Evolutionary conservation across 805 yeast species (phyloP), one percentile per base, ranked within the genome.

Genomic region (Saccharomyces eubayanus): DNA sequence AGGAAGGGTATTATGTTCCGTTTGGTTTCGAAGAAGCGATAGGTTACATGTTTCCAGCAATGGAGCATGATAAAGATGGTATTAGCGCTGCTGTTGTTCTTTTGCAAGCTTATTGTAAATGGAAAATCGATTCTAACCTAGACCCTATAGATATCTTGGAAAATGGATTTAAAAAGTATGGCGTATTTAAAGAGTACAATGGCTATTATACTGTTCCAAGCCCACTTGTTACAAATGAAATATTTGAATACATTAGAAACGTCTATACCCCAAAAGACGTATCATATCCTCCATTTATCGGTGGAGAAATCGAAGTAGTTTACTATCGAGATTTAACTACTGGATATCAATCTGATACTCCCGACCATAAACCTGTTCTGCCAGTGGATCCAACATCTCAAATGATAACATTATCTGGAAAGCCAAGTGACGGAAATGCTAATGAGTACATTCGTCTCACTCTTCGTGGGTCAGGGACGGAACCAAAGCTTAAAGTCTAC

Each of bases 21-120:
- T 90, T 92, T 73, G 97, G 88, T 0, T 92, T 79, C 66, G 99
- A 92, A 69, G 99, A 92, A 66, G 98, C 98, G 2, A 86, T 92
- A 59, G 99, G 99, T 1, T 92, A 82, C 72, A 89, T 92, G 97
- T 89, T 90, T 63, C 72, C 81, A 21, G 77, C 81, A 16, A 86
- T 87, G 46, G 68, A 59, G 46, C 89, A 87, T 68, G 99, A 92
- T 67, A 92, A 92, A 69, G 99, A 92, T 66, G 99, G 99, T 0
- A 79, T 94, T 12, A 74, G 89, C 28, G 97, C 98, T 0, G 79
- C 89, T 2, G 70, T 77, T 6, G 79, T 89, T 11, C 92, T 89
- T 70, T 69, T 89, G 31, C 95, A 87, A 68, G 77, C 90, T 69
- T 81, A 81, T 55, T 72, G 74, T 47, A 54, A 62, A 29, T 83